These are phyloP conservation scores for Rhexocercosporidium sp. DNA, from an alignment of 2,329 filamentous ascomycete genomes.

Conservation along the genomic window DNA sequence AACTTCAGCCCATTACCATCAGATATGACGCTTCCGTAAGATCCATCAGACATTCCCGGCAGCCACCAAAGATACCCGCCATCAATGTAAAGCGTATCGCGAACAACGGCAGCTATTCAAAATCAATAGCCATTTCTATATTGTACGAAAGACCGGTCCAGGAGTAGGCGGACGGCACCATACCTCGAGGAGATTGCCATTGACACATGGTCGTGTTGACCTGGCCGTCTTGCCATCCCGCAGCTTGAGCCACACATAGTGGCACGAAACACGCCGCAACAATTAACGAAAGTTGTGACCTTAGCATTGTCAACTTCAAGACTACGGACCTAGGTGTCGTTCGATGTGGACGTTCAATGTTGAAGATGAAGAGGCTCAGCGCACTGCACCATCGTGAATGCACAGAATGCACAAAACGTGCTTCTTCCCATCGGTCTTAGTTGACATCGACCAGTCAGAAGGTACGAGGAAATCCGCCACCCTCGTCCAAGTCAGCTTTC, in stretches of 20 bases:
- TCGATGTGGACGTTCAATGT: background rate
- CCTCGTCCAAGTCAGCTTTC: conserved; percentile 2
- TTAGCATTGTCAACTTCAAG: conserved; percentile 26
- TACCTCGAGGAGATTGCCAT: conserved; percentile 54
- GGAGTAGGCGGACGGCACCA: conserved; percentile 28
- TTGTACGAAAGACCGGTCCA: background rate
- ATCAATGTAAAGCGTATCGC: conserved; percentile 69
- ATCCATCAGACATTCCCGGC: conserved; percentile 54
- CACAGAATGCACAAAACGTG: conserved; percentile 11
- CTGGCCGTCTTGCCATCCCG: conserved; percentile 56
- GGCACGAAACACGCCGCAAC: conserved; percentile 33
- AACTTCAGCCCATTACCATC: conserved; percentile 49
- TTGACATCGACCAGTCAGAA: background rate
- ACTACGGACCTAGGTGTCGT: background rate
- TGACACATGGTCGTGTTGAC: conserved; percentile 63
- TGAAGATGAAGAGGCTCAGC: conserved; percentile 24
- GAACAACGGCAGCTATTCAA: conserved; percentile 57
- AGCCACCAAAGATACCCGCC: conserved; percentile 63
- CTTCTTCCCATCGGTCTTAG: conserved; percentile 4
- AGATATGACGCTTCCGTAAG: conserved; percentile 33
- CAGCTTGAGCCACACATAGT: conserved; percentile 48
- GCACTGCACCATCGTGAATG: conserved; percentile 8
- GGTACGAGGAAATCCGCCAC: conserved; percentile 8
- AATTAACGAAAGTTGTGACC: conserved; percentile 19
- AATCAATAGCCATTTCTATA: conserved; percentile 33